Base-by-base conservation (phyloP, 495 filamentous ascomycete genomes). In the Talaromyces liani region DNA sequence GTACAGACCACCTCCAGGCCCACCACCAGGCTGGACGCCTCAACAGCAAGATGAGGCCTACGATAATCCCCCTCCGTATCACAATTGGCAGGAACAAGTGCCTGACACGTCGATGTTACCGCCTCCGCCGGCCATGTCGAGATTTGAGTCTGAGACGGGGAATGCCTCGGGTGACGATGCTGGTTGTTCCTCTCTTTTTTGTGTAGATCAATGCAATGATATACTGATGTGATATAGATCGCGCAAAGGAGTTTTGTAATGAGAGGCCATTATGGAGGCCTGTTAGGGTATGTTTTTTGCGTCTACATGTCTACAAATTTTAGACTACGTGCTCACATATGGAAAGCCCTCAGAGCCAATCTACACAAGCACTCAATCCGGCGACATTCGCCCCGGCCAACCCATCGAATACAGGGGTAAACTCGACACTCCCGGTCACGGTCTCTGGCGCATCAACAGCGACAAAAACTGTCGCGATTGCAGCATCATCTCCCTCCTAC, bases 71-170 rank as follows among this genome's bases (percentile, higher is more conserved):
- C 84, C 86, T 29, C 78, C 82, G 27, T 84, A 88, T 67, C 90
- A 95, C 70, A 89, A 92, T 78, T 95, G 91, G 92, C 80, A 88
- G 67, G 80, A 84, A 27, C 80, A 85, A 5, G 85, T 95, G 10
- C 90, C 90, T 3, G 92, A 96, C 72, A 94, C 84, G 27, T 76
- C 91, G 1, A 81, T 87, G 39, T 87, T 96, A 58, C 92, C 92
- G 0, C 93, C 93, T 2, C 91, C 93, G 0, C 92, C 93, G 2
- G 75, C 81, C 53, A 75, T 92, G 64, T 84, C 86, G 41, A 84
- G 87, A 68, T 83, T 88, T 54, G 70, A 66, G 47, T 93, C 90
- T 18, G 84, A 84, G 4, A 82, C 88, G 1, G 88, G 86, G 65
- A 97, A 97, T 77, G 88, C 93, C 5, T 85, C 85, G 14, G 76